phyloP scores from a whole-genome alignment of 2,329 filamentous ascomycete species.

The Pochonia chlamydosporia region DNA sequence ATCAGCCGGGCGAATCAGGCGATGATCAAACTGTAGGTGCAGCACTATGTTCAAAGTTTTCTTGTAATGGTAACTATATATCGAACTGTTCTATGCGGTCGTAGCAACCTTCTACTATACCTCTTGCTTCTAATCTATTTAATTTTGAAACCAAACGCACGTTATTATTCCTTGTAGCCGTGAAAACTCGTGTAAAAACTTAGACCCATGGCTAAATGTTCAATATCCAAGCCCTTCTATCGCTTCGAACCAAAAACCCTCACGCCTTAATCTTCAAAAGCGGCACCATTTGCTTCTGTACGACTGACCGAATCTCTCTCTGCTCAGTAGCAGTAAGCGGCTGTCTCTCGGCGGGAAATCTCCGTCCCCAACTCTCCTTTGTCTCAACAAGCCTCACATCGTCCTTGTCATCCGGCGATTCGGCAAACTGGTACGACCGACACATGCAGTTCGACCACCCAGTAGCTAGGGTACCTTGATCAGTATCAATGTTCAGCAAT shows the following conservation, averaged over 20 bases:
- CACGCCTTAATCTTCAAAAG: conserved; percentile 28
- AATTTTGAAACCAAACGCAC: not conserved
- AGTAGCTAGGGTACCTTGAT: conserved; percentile 44
- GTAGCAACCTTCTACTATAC: not conserved
- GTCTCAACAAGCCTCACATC: conserved; percentile 44
- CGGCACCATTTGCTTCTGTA: conserved; percentile 28
- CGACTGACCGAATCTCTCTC: conserved; percentile 34
- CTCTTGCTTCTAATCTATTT: not conserved
- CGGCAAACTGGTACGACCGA: conserved; percentile 60
- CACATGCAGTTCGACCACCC: conserved; percentile 71
- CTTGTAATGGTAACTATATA: not conserved
- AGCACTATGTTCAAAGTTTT: not conserved
- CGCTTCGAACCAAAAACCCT: not conserved
- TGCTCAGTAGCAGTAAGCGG: conserved; percentile 41
- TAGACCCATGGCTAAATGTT: not conserved
- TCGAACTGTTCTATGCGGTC: not conserved
- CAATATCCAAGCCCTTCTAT: not conserved
- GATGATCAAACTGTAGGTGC: not conserved
- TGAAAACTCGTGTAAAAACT: not conserved
- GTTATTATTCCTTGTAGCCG: not conserved
- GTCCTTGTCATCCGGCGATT: conserved; percentile 42
- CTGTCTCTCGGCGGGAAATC: conserved; percentile 31
- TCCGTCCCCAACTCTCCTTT: conserved; percentile 38
- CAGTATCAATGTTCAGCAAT: not conserved
- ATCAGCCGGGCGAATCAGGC: not conserved